Base-by-base conservation (phyloP, 2,329 filamentous ascomycete species). In the Calonectria ilicicola region DNA sequence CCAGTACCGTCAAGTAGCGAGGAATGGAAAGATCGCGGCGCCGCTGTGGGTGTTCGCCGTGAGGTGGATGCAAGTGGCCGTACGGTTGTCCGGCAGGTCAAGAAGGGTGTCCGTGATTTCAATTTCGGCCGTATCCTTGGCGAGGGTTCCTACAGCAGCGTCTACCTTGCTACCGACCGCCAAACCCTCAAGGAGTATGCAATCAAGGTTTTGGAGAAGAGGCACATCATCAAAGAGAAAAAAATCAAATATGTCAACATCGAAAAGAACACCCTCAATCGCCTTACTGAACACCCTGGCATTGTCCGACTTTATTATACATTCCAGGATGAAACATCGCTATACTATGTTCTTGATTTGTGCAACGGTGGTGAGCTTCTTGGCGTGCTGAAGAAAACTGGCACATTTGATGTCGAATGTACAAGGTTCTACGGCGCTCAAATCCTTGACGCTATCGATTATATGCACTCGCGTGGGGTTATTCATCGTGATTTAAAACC, bases 161-260 rank as follows among this genome's bases (percentile, higher is more conserved):
- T 99, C 44, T 92, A 97, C 75, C 91, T 97, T 65, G 97, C 96
- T 44, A 98, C 95, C 5, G 97, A 99, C 84, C 92, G 96, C 73
- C 95, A 98, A 83, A 98, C 95, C 1, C 87, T 97, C 70, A 98
- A 98, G 80, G 96, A 99, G 83, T 98, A 98, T 81, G 97, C 97
- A 29, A 96, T 99, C 85, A 99, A 99, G 84, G 96, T 99, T 19
- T 90, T 99, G 58, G 97, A 99, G 85, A 99, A 99, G 86, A 92
- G 95, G 80, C 97, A 99, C 84, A 99, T 99, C 81, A 99, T 99
- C 88, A 99, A 98, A 85, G 97, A 99, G 86, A 98, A 98, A 85
- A 99, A 99, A 89, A 98, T 99, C 81, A 99, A 99, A 88, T 99
- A 99, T 81, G 97, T 99, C 84, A 99, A 98, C 85, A 99, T 99